Base-by-base conservation (phyloP, 2,329 filamentous ascomycete species). In the Trichoderma sp. region DNA sequence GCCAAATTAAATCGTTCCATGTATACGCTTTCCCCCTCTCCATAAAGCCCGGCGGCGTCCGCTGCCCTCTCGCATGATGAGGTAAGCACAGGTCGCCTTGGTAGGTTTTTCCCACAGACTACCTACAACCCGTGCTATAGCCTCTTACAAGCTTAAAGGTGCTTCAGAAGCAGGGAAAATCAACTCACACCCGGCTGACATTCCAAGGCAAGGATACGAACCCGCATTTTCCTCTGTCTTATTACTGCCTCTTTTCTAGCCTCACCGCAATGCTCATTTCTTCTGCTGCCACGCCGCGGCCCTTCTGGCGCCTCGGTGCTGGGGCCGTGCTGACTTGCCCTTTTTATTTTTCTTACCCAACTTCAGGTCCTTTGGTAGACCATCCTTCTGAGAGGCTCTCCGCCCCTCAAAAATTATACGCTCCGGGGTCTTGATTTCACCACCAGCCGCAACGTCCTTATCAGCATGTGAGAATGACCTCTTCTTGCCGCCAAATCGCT, bases 341-440 rank as follows among this genome's bases (percentile, higher is more conserved):
- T 76, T 81, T 76, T 85, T 88, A 71, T 78, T 78, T 74, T 87
- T 87, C 72, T 87, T 87, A 13, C 86, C 85, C 43, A 90, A 79
- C 77, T 85, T 90, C 71, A 88, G 78, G 74, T 88, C 88, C 78
- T 82, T 90, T 52, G 88, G 88, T 74, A 84, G 89, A 5, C 87
- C 90, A 70, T 90, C 88, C 69, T 85, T 90, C 37, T 85, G 82
- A 67, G 87, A 92, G 11, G 92, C 92, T 66, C 93, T 86, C 72
- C 91, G 89, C 0, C 93, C 93, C 78, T 96, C 93, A 74, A 95
- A 94, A n/a, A 94, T 87, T 72, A 94, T 87, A 19, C 85, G 83
- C 79, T 94, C 91, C 0, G 91, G 90, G 1, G 86, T 85, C 79
- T 88, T 87, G 72, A 87, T 77, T 5, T 68, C 76, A 24, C 71